A percentile compares a stretch with the other conserved stretches of the same genome.
These are phyloP conservation scores for Tephrocybe sp. DNA, from an alignment of 768 basidiomycete genomes.

Conservation along the genomic window DNA sequence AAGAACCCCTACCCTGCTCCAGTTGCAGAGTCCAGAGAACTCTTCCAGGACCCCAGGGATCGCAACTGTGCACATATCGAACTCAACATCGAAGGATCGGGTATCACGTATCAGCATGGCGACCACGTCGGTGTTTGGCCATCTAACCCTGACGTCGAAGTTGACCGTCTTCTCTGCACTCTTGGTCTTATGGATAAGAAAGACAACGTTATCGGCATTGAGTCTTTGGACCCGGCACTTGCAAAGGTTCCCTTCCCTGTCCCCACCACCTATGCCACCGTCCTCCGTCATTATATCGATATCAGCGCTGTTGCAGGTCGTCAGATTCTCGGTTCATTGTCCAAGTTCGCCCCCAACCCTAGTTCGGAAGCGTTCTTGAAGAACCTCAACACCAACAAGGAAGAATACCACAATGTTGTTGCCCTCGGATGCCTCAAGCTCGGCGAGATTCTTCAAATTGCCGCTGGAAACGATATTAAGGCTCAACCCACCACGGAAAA, in stretches of 20 bases:
- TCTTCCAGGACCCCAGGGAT: constrained; percentile 70
- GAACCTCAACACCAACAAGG: constrained; percentile 83
- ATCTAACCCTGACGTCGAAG: constrained; percentile 88
- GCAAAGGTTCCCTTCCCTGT: constrained; percentile 99
- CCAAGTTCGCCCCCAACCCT: constrained; percentile 84
- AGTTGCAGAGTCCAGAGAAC: constrained; percentile 71
- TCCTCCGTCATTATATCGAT: constrained; percentile 96
- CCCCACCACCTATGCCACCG: constrained; percentile 90
- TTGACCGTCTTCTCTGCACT: constrained; percentile 81
- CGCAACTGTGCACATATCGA: constrained; percentile 96
- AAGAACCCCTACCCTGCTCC: constrained; percentile 97
- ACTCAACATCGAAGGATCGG: constrained; percentile 90
- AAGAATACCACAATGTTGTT: constrained; percentile 76
- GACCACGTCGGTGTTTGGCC: constrained; percentile 99
- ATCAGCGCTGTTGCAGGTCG: constrained; percentile 93
- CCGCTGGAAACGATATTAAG: constrained; percentile 73
- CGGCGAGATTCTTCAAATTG: constrained; percentile 89
- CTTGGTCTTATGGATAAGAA: constrained; percentile 83
- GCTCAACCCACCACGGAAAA: constrained; percentile 61
- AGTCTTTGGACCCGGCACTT: constrained; percentile 95
- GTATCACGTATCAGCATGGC: constrained; percentile 98
- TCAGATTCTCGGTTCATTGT: constrained; percentile 84
- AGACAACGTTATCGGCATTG: constrained; percentile 84
- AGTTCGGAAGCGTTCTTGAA: constrained; percentile 73
- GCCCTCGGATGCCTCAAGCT: constrained; percentile 84